Evolutionary conservation across 805 yeast species (phyloP), one percentile per base, ranked within the genome.

Genomic region (Priceomyces melissophilus): DNA sequence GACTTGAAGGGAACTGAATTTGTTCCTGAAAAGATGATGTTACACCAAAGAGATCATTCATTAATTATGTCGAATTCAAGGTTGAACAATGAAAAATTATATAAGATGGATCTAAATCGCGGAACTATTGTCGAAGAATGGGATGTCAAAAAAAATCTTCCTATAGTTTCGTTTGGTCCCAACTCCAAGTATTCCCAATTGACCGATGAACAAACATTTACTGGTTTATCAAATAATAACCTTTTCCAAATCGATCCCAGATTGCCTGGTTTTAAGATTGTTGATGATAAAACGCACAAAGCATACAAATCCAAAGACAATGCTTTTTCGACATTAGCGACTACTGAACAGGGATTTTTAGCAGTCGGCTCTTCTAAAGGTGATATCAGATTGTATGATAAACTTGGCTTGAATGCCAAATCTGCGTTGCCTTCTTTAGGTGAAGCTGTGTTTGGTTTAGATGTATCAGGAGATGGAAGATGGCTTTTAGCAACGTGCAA

Each of bases 41-140:
- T 89, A 36, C 95, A 87, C 55, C 77, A 78, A 52, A 81, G 80
- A 49, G 96, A 89, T 63, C 68, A 78, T 17, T 61, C 78, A 0
- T 72, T 89, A 73, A 69, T 89, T 23, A 55, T 89, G 50, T 87
- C 83, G 52, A 81, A 78, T 53, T 65, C 70, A 2, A 54, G 60
- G 3, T 63, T 71, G 31, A 53, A 54, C 15, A 55, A 56, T 11
- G 64, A 70, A 32, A 71, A 67, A 25, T 57, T 89, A 36, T 86
- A 74, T 63, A 76, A 79, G 49, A 76, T 88, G 88, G 96, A 89
- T 64, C 61, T 89, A 37, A 84, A 78, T 54, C 73, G 79, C 42
- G 96, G 96, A 10, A 70, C 81, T 54, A 74, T 89, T 39, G 84
- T 89, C n/a, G 96, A 89, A 57, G 93, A 87, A 55, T 89, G 95